Conservation (phyloP, 176 grass and related monocot species). For the Zea luxurians region DNA sequence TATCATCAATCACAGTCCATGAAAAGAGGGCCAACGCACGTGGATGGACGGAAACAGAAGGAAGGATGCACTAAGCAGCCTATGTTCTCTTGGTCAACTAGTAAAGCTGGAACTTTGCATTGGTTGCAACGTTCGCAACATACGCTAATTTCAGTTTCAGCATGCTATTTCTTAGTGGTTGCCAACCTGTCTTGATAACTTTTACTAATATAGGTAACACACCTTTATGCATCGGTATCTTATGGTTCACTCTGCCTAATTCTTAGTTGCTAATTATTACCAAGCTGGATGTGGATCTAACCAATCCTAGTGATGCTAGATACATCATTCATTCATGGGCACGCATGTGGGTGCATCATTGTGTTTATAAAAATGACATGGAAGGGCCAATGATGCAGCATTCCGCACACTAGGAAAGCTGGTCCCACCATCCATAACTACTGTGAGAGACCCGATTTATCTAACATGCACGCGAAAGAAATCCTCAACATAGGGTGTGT, state of each 20-base stretch:
- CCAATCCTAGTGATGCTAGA: not conserved
- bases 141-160: not conserved
- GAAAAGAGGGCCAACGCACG: slow-evolving; percentile 14
- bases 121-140: not conserved
- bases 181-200: not conserved
- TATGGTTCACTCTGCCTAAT: not conserved
- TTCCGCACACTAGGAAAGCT: not conserved
- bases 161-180: too few species aligned
- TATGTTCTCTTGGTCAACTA: slow-evolving; percentile 18
- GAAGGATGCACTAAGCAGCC: slow-evolving; percentile 24
- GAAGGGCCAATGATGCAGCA: not conserved
- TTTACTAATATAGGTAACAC: not conserved
- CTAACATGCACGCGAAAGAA: not conserved
- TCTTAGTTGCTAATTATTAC: not conserved
- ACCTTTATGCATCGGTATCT: not conserved
- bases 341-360: too few species aligned
- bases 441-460: not conserved
- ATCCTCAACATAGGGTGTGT: not conserved
- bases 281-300: not conserved
- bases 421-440: not conserved
- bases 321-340: not conserved
- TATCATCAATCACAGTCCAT: slow-evolving; percentile 13
- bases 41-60: slow-evolving; percentile 24
- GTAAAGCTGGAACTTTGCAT: slow-evolving; percentile 4
- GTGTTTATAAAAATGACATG: too few species aligned